phyloP scores from a whole-genome alignment of 495 filamentous ascomycete species.

The Pseudomonodictys pantanalensis region DNA sequence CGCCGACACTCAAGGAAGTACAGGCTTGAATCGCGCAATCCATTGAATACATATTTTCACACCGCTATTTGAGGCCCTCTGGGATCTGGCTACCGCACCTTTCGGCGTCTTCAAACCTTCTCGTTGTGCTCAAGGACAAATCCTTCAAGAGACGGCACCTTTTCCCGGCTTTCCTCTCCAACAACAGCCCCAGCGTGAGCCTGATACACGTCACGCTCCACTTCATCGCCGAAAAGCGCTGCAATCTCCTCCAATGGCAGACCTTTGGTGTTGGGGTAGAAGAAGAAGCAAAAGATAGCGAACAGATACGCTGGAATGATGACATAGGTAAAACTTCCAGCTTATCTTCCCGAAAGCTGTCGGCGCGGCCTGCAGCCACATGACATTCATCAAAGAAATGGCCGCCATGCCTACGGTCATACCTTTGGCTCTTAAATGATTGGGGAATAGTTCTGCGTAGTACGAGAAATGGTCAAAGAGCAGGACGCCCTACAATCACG shows the following conservation, averaged over 20 bases:
- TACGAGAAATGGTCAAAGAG: slow-evolving; percentile 7
- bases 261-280: slow-evolving; percentile 30
- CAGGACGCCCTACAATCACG: not conserved
- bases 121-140: not conserved
- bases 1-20: too few species aligned
- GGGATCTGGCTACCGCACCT: too few species aligned
- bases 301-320: slow-evolving; percentile 26
- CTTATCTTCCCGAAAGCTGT: slow-evolving; percentile 25
- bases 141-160: not conserved
- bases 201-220: slow-evolving; percentile 23
- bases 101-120: not conserved
- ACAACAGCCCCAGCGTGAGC: not conserved
- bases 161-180: too few species aligned
- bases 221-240: slow-evolving; percentile 30
- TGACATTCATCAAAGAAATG: slow-evolving; percentile 29
- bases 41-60: too few species aligned
- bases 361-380: slow-evolving; percentile 27
- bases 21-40: too few species aligned
- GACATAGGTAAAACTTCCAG: slow-evolving; percentile 35
- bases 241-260: slow-evolving; percentile 33
- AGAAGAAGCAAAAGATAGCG: slow-evolving; percentile 17
- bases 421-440: slow-evolving; percentile 36
- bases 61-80: too few species aligned
- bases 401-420: slow-evolving; percentile 22
- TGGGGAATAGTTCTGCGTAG: slow-evolving; percentile 33